Evolutionary conservation across 1,284 basidiomycete species (phyloP), one percentile per base, ranked within the genome.

Genomic region (Sanghuangporus weigelae): DNA sequence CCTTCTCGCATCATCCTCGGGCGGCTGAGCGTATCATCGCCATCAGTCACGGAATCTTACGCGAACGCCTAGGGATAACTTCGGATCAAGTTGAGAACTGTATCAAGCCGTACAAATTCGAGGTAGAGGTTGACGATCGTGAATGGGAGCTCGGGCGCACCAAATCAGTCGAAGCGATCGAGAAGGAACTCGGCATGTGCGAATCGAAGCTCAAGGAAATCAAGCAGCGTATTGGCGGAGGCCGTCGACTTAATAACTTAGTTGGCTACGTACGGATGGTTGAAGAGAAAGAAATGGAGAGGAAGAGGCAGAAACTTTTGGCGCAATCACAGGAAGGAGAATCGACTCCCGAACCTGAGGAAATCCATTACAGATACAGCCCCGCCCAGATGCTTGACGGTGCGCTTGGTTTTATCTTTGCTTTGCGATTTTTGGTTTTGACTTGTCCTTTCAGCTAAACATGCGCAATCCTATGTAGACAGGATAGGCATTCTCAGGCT

Each of bases 11-110:
- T 78, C 97, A 99, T 74, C 92, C 93, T 0, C 83, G 82, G 14
- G 92, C 95, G 0, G 85, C 93, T 1, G 93, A 96, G 68, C 87
- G 95, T 19, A 88, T 99, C 63, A 84, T 93, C 61, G 84, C 95
- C 70, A 97, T 98, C 74, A 92, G 93, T 14, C 95, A 97, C 74
- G 87, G 84, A 71, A 96, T 99, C 70, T 78, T 99, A 63, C 83
- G 95, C 56, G 95, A 98, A 71, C 85, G 96, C 2, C 91, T 98
- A 66, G 91, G 92, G 8, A 77, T 98, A 61, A 95, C 97, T 3
- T 90, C 94, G 1, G 97, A 99, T 73, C 96, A 99, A 77, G 97
- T 99, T 7, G 97, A 99, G 81, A 99, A 99, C 77, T 97, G 94
- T 76, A 97, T 99, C 81, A 99, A 99, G 78, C 97, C 97, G 38